Evolutionary conservation across 129 eudicot genomes (phyloP), one percentile per base, ranked within the genome.

Genomic region (Pseudognaphalium luteoalbum): DNA sequence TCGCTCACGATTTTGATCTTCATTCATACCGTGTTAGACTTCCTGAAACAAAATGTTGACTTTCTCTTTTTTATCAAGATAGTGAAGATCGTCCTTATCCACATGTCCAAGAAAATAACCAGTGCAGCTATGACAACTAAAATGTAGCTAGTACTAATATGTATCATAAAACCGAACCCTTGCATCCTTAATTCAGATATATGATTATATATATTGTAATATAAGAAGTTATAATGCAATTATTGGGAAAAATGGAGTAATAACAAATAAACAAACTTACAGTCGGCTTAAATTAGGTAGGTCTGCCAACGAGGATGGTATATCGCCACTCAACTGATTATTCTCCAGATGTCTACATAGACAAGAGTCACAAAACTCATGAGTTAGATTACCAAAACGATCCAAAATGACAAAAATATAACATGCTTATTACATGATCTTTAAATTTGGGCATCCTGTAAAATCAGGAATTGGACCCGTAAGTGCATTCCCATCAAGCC

Each of bases 401-500:
- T 41, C 10, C 10, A 56, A 25, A 14, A 56, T 32, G 56, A 68
- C 63, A 29, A 71, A 59, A 20, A 61, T 16, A 34, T 11, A 20
- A n/a, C 11, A 67, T 68, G 22, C 16, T 22, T 6, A 0, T 80
- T 93, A 94, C 99, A 94, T 91, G 79, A 68, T 89, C 75, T 73
- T 86, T 80, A 94, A 85, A 84, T 86, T 86, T 17, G 90, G 84
- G 85, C 91, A 91, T 81, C 94, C 94, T 20, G 83, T 73, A 71
- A 94, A 91, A 86, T 94, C 99, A 74, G 99, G 97, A 80, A 94
- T 86, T 30, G 88, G 41, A 74, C 99, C 99, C 62, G 81, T 80
- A 73, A 94, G 69, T 12, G 94, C 91, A 77, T 91, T 94, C 72
- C 95, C 97, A 83, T 91, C 92, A 66, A 94, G 97, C 97, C 93